Evolutionary conservation across 495 filamentous ascomycete genomes (phyloP), one percentile per base, ranked within the genome.

Genomic region (Durotheca rogersii): DNA sequence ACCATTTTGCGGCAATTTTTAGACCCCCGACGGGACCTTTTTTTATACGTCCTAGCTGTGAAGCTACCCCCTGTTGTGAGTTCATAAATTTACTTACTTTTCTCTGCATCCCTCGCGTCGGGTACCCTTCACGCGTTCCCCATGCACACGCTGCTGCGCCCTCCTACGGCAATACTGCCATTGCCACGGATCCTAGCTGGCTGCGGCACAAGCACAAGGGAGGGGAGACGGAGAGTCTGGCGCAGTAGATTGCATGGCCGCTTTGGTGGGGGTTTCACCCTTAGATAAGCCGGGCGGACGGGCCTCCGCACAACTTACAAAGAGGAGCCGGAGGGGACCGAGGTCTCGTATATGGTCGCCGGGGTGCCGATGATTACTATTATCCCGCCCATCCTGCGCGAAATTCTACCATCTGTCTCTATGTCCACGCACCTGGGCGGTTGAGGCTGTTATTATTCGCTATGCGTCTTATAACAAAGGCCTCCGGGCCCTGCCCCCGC

Each of bases 251-350:
- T 10, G 14, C 20, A 37, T 48, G 18, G 30, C 32, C 18, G 7
- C 23, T 2, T 48, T 47, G 19, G 2, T 38, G n/a, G n/a, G n/a
- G n/a, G n/a, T n/a, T 53, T 36, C 10, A 34, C 18, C 35, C 30
- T 18, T 32, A 30, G 32, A 14, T 32, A 44, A 44, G 19, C 38
- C 44, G 47, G 43, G 33, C 39, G 30, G 12, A 25, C 34, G 55
- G 44, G 17, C 40, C 48, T 53, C 49, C 55, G 40, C 55, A 44
- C 29, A 39, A 40, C 7, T 58, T 7, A 14, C 17, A 38, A 45
- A 44, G 36, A 37, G 54, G 49, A 53, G 33, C 55, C 55, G 55
- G 55, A n/a, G n/a, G n/a, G 55, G 49, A 34, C 55, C 55, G 55
- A 58, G 55, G 55, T 49, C 34, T 49, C 55, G 32, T 41, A 27